phyloP scores from a whole-genome alignment of 305 asterid genomes.

The Stenogyne calaminthoides region DNA sequence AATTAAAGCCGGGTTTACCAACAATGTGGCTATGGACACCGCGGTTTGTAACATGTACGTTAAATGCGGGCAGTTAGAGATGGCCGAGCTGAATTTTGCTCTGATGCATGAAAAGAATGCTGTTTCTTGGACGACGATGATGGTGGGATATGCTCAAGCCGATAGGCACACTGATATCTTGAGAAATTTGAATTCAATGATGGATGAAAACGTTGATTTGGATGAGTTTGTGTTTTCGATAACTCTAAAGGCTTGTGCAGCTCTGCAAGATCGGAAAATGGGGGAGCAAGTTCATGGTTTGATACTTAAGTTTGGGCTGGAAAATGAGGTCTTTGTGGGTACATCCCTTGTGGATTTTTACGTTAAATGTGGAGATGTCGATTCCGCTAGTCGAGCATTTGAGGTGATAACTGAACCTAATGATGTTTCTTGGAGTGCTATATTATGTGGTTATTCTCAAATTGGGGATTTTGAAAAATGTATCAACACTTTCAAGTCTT shows the following conservation, averaged over 20 bases:
- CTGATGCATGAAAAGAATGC: slow-evolving; percentile 47
- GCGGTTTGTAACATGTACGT: slow-evolving; percentile 51
- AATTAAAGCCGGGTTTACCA: slow-evolving; percentile 48
- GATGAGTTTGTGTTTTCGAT: slow-evolving; percentile 61
- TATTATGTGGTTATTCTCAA: slow-evolving; percentile 51
- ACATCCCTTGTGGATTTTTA: slow-evolving; percentile 64
- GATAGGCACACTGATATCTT: slow-evolving; percentile 44
- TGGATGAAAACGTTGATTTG: slow-evolving; percentile 37
- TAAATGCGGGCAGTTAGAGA: slow-evolving; percentile 47
- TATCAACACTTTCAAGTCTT: slow-evolving; percentile 38
- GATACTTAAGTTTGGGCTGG: slow-evolving; percentile 47
- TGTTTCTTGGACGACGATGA: slow-evolving; percentile 55
- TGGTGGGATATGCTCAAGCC: slow-evolving; percentile 58
- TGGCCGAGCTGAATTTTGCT: slow-evolving; percentile 40
- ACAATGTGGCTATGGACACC: slow-evolving; percentile 49
- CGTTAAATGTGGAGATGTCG: slow-evolving; percentile 47
- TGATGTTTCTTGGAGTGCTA: slow-evolving; percentile 68
- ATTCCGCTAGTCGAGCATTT: slow-evolving; percentile 44
- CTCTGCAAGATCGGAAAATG: slow-evolving; percentile 34
- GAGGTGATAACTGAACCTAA: slow-evolving; percentile 49
- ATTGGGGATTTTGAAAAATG: slow-evolving; percentile 50
- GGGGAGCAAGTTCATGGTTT: slow-evolving; percentile 55
- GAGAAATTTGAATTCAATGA: slow-evolving; percentile 45
- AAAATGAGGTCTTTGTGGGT: slow-evolving; percentile 51
- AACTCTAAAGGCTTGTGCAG: slow-evolving; percentile 56